phyloP scores from a whole-genome alignment of 305 asterid species.

The Fraxinus dipetala region DNA sequence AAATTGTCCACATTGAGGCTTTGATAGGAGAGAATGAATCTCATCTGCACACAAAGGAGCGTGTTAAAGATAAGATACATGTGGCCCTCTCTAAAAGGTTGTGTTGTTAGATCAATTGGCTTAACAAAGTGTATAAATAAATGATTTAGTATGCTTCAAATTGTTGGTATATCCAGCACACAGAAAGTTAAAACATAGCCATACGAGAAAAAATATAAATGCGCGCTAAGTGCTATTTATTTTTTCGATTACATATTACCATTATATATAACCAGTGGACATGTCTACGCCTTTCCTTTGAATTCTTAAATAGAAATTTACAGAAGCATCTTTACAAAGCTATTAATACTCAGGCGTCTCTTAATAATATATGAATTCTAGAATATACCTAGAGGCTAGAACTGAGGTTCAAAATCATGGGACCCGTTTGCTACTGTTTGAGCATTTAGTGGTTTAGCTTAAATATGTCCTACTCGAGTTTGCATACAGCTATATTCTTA shows the following conservation, averaged over 20 bases:
- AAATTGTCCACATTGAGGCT: background rate
- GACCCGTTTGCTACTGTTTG: background rate
- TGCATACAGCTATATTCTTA: background rate
- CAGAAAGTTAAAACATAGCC: background rate
- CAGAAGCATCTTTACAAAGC: background rate
- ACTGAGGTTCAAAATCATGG: background rate
- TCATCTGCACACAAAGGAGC: background rate
- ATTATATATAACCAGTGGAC: background rate
- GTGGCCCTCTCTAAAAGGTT: background rate
- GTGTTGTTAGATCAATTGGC: background rate
- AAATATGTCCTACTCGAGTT: background rate
- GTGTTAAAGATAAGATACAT: background rate
- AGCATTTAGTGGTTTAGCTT: background rate
- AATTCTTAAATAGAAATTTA: background rate
- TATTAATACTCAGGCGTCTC: background rate
- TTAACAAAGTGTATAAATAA: background rate
- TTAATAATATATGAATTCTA: background rate
- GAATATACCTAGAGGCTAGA: background rate
- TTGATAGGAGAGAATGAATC: background rate
- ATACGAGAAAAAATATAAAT: background rate
- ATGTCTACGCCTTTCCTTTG: background rate
- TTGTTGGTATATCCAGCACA: background rate
- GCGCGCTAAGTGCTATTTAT: background rate
- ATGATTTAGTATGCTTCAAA: background rate
- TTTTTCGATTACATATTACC: background rate